Evolutionary conservation across 768 basidiomycete species (phyloP), one percentile per base, ranked within the genome.

Genomic region (Agrocybe chaxingu): DNA sequence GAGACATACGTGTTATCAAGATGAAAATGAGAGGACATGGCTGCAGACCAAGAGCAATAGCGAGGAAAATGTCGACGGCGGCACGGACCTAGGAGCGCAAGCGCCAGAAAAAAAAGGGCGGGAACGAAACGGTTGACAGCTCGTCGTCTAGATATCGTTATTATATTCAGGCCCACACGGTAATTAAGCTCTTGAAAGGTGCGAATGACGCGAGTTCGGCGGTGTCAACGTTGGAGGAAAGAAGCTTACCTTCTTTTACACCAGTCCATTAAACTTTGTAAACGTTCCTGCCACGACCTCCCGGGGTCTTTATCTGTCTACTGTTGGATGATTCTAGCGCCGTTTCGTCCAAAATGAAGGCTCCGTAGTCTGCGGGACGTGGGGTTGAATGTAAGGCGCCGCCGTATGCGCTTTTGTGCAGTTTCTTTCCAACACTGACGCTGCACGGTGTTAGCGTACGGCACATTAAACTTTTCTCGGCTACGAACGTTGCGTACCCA

Each of bases 1-100:
- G 29, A 24, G 41, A 39, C 55, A 11, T 40, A 60, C 58, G 58
- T 60, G 44, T 55, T 60, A 38, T 53, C 52, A 34, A 53, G 52
- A 39, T 48, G 12, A 35, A 48, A 53, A 39, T 29, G 52, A 33
- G 33, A 41, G 4, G 24, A 35, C 52, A 53, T 53, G 42, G 42
- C 38, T 24, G 24, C 24, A 24, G 24, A 24, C 24, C 24, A 24
- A 24, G 24, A 5, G 24, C 24, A 24, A 24, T 24, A 24, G 24
- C 24, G 24, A 24, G 24, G 2, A 24, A 24, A 24, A 3, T 24
- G 24, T 24, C 24, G 24, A 24, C 24, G 24, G 24, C 24, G 24
- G 24, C 24, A 24, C 24, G 5, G n/a, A n/a, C n/a, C n/a, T 3
- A 24, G 24, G 24, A 24, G 24, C 24, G 24, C 31, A 34, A 35